phyloP scores from a whole-genome alignment of 2,329 filamentous ascomycete species.

The Colletotrichum melonis region DNA sequence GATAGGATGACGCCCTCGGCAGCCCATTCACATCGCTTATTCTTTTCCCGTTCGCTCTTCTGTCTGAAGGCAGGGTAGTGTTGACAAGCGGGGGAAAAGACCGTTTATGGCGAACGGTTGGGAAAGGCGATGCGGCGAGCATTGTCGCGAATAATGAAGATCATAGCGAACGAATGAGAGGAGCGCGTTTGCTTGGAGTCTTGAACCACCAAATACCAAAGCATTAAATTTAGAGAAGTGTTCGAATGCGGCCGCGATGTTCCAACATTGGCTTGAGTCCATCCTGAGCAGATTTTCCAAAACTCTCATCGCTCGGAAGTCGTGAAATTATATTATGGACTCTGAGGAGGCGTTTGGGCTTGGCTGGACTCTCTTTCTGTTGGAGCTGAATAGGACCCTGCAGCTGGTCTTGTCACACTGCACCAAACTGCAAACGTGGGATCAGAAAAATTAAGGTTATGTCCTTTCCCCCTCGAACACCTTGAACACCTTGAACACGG shows the following conservation, averaged over 20 bases:
- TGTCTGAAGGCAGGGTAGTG: background rate
- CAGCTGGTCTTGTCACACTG: background rate
- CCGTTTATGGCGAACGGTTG: background rate
- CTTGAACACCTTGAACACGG: background rate
- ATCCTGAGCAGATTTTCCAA: background rate
- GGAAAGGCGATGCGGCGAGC: background rate
- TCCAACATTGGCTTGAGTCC: conserved; percentile 22
- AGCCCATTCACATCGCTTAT: background rate
- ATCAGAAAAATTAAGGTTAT: conserved; percentile 4
- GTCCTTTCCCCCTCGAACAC: background rate
- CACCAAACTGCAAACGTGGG: conserved; percentile 1
- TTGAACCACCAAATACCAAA: conserved; percentile 1
- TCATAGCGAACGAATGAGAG: conserved; percentile 11
- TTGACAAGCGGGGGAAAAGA: conserved; percentile 17
- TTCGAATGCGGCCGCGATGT: conserved; percentile 9
- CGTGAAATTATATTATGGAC: background rate
- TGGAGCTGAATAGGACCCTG: background rate
- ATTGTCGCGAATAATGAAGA: conserved; percentile 19
- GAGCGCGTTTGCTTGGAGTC: background rate
- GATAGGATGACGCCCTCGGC: conserved; percentile 23
- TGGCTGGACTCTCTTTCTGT: background rate
- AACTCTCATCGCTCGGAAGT: background rate
- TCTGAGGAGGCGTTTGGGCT: background rate
- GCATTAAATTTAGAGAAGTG: conserved; percentile 11
- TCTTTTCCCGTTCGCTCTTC: background rate